Percentiles rank a stretch among this genome's conserved stretches.
phyloP scores from a whole-genome alignment of 306 rosid genomes.

The Acacia confusa region DNA sequence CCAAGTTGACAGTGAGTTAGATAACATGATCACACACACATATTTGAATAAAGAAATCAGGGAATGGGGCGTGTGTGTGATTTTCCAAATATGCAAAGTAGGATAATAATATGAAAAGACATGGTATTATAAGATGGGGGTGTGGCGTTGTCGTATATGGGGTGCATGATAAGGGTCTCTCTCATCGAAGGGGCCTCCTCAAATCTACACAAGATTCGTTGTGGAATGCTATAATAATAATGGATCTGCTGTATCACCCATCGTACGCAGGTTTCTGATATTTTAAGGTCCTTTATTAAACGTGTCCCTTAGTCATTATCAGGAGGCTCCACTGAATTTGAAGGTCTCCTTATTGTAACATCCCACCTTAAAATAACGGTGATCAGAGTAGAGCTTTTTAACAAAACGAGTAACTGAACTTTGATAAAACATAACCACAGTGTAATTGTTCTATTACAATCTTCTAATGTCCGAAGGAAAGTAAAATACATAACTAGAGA shows the following conservation, averaged over 20 bases:
- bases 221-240: background rate
- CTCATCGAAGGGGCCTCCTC: slow-evolving; percentile 37
- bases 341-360: background rate
- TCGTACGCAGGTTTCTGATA: background rate
- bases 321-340: background rate
- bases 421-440: too few relatives aligned
- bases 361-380: too few relatives aligned
- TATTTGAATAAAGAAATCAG: background rate
- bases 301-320: background rate
- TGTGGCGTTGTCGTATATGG: slow-evolving; percentile 40
- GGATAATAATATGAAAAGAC: background rate
- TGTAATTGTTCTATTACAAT: too few relatives aligned
- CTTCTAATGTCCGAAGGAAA: too few relatives aligned
- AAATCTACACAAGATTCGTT: slow-evolving; percentile 53
- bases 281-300: background rate
- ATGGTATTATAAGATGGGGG: background rate
- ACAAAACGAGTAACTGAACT: too few relatives aligned
- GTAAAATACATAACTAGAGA: too few relatives aligned
- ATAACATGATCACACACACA: background rate
- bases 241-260: background rate
- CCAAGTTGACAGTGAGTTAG: slow-evolving; percentile 6
- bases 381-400: too few relatives aligned
- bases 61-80: background rate
- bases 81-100: slow-evolving; percentile 7
- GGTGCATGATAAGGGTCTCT: slow-evolving; percentile 40